These are phyloP conservation scores for Penicillium cinerascens DNA, from an alignment of 495 filamentous ascomycete genomes.

Conservation along the genomic window DNA sequence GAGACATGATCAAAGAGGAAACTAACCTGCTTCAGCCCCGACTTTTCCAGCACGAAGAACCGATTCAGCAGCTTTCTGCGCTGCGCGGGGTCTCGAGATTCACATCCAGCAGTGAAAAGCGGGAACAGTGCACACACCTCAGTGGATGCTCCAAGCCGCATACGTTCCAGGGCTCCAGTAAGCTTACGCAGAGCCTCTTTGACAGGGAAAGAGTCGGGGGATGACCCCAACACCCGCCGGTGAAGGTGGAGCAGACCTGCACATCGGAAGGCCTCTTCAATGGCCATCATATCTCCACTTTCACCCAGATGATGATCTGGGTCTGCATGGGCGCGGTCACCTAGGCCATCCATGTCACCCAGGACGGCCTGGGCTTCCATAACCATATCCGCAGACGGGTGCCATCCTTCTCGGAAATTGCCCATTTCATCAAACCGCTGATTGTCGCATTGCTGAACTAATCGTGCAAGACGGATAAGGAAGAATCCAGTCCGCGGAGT, in stretches of 20 bases:
- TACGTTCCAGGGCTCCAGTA: constrained; percentile 55
- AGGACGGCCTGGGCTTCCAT: constrained; percentile 55
- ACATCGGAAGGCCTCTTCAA: constrained; percentile 77
- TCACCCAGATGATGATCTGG: constrained; percentile 36
- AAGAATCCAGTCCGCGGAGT: constrained; percentile 66
- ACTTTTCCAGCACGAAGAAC: constrained; percentile 65
- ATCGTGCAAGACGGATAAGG: constrained; percentile 68
- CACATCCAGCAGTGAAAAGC: constrained; percentile 81
- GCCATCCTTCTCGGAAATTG: constrained; percentile 54
- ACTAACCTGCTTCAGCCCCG: constrained; percentile 71
- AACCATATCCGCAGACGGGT: constrained; percentile 51
- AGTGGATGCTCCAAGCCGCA: constrained; percentile 63
- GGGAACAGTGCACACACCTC: constrained; percentile 79
- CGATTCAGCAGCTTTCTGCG: constrained; percentile 61
- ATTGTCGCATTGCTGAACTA: constrained; percentile 67
- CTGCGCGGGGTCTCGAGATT: constrained; percentile 54
- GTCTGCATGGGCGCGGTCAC: constrained; percentile 28
- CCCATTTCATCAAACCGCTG: constrained; percentile 59
- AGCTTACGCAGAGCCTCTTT: constrained; percentile 64
- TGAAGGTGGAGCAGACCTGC: constrained; percentile 76
- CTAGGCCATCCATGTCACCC: constrained; percentile 42
- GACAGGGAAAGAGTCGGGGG: constrained; percentile 53
- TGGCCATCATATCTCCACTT: constrained; percentile 63
- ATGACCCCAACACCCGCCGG: constrained; percentile 63
- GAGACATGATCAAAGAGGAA: background rate